Evolutionary conservation across 1,284 basidiomycete genomes (phyloP), one percentile per base, ranked within the genome.

Genomic region (Ceratobasidium sp.): DNA sequence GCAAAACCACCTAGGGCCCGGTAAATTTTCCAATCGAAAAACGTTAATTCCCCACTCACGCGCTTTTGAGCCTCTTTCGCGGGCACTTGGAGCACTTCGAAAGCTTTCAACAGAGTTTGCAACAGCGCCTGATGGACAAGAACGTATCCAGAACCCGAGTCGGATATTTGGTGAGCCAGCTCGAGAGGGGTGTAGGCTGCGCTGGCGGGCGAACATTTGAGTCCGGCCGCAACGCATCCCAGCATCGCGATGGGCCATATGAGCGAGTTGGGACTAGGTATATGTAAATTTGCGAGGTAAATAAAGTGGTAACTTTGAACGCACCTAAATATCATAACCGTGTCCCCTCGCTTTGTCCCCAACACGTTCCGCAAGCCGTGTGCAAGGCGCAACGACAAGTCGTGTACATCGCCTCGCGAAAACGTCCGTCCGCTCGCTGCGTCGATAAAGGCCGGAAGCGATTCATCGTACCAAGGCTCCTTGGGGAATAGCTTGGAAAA

Each of bases 401-500:
- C 83, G 35, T 87, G 88, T 30, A 93, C 83, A 41, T 89, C 86
- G 0, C 82, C 88, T 18, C 93, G 89, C 0, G 91, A 88, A 44
- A 95, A 80, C 1, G 86, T 86, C 0, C 87, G 84, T 0, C 89
- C 91, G 0, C 91, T 88, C 0, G 85, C 83, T 0, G 90, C 91
- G 81, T 95, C 93, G 73, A 94, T 87, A 82, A 91, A 93, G 0
- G 92, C 92, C 6, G 88, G 87, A 1, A 84, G 80, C 3, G 84
- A 81, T 0, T 82, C 86, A 0, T 86, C 85, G 80, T 85, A 88
- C 16, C 70, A 62, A 67, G 79, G 71, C 0, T 76, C 77, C 27
- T 65, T 50, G 20, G 79, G 74, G 77, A 91, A 87, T 30, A 91
- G 83, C 79, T 88, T 86, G 2, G 90, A 88, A 81, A 90, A 90